Conservation (phyloP, 306 rosid species). For the Inga oerstediana region DNA sequence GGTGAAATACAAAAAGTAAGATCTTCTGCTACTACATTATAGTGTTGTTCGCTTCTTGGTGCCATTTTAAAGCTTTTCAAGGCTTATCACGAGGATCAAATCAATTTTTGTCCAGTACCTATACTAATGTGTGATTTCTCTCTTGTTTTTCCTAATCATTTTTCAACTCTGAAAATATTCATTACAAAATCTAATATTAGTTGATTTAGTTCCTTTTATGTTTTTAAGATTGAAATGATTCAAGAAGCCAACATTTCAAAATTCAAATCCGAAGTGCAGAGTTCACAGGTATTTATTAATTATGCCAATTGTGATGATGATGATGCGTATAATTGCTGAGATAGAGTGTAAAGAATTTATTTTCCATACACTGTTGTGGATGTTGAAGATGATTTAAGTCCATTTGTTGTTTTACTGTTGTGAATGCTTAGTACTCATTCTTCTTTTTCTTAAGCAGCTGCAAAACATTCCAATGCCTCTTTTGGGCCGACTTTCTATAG, state of each 20-base stretch:
- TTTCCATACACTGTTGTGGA: not conserved
- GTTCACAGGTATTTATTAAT: conserved; percentile 71
- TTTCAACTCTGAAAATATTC: not conserved
- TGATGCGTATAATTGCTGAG: not conserved
- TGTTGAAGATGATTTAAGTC: not conserved
- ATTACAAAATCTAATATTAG: not conserved
- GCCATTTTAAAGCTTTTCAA: not conserved
- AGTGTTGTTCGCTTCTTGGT: not conserved
- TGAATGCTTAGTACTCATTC: not conserved
- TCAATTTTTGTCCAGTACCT: not conserved
- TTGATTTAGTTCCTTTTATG: conserved; percentile 16
- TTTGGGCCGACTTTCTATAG: conserved; percentile 15
- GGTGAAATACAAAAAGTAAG: conserved; percentile 70
- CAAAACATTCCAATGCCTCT: not conserved
- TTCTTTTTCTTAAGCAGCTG: not conserved
- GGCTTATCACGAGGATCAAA: not conserved
- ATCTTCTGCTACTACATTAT: not conserved
- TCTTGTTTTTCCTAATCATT: not conserved
- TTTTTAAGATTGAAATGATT: conserved; percentile 61
- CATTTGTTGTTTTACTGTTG: not conserved
- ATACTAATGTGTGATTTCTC: not conserved
- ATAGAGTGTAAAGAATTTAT: not conserved
- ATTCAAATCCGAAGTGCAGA: conserved; percentile 91
- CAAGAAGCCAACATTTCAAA: conserved; percentile 85
- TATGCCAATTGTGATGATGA: not conserved